Base-by-base conservation (phyloP, 352 stramenopile genomes). In the Globisporangium carolinianum region DNA sequence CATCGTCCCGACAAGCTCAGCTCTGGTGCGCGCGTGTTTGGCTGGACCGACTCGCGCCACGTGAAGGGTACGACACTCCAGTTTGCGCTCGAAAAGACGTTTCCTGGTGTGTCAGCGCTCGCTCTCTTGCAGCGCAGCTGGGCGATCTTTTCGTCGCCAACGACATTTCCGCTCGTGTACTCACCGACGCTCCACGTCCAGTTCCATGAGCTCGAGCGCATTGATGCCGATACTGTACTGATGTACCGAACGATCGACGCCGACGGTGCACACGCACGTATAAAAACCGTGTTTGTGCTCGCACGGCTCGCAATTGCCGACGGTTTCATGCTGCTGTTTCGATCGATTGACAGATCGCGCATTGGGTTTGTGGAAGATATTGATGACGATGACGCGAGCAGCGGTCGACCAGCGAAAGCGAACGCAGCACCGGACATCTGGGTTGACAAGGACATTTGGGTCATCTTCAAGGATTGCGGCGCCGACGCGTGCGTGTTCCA, bases 361-460 rank as follows among this genome's bases (percentile, higher is more conserved):
- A 51, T 89, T 47, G 58, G 69, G 38, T 88, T 88, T 57, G 51
- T 57, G 41, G 78, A 86, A 50, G 65, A 76, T 55, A 24, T 24
- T 24, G 24, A 24, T 24, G 24, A 24, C 24, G 24, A 24, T 24
- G 24, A 24, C 24, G 24, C 24, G 1, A 24, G 24, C 24, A 24
- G 2, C 24, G 24, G 24, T 24, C 24, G 24, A 24, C 65, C 72
- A 35, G 61, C 52, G 55, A 49, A 57, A 55, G 45, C 45, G 10
- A 53, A 55, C 41, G 48, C 65, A 18, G 67, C 61, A 12, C 65
- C 64, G 12, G 70, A 75, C 17, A 51, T 75, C 37, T 89, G 79
- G 79, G 66, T 79, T 48, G 76, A 87, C 39, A 85, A 79, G 60
- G 81, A 83, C 63, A 78, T 78, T 24, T 89, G 79, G 79, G 67